Conservation (phyloP, 805 yeast genomes). For the Ogataea neopini region DNA sequence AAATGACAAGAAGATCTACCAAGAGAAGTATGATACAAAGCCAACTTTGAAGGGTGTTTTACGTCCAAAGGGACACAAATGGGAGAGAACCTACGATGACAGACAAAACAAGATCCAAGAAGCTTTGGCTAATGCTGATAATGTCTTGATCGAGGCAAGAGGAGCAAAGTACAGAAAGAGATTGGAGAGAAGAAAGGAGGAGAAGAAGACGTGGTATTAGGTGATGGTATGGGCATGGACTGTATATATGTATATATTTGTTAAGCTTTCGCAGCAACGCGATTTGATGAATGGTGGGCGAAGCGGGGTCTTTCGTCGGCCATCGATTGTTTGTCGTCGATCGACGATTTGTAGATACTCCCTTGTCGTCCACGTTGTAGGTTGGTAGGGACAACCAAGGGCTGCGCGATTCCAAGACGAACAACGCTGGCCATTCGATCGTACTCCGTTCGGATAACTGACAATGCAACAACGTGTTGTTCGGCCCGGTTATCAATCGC, state of each 20-base stretch:
- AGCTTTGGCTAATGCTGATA: conserved; percentile 69
- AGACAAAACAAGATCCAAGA: conserved; percentile 62
- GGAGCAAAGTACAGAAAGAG: conserved; percentile 50
- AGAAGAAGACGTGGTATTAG: conserved; percentile 40
- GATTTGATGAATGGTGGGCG: too few species aligned
- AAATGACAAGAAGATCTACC: conserved; percentile 66
- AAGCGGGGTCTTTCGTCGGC: too few species aligned
- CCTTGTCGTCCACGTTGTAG: too few species aligned
- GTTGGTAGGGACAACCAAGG: too few species aligned
- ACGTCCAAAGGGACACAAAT: conserved; percentile 76
- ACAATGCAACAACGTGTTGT: too few species aligned
- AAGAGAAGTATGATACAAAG: conserved; percentile 71
- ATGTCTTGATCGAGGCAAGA: conserved; percentile 63
- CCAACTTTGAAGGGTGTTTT: conserved; percentile 74
- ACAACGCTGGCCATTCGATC: too few species aligned
- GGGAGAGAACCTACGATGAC: conserved; percentile 66
- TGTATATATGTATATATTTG: conserved; percentile 12
- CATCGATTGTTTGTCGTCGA: too few species aligned
- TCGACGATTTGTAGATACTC: too few species aligned
- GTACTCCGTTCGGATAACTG: too few species aligned
- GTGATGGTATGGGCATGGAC: background rate
- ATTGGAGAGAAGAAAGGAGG: conserved; percentile 42
- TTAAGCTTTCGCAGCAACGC: background rate
- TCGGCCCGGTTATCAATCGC: too few species aligned
- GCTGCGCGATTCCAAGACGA: too few species aligned